Percentiles rank a stretch among this genome's conserved stretches.
These are phyloP conservation scores for Jacaranda copaia DNA, from an alignment of 257 asterid species.

Conservation along the genomic window DNA sequence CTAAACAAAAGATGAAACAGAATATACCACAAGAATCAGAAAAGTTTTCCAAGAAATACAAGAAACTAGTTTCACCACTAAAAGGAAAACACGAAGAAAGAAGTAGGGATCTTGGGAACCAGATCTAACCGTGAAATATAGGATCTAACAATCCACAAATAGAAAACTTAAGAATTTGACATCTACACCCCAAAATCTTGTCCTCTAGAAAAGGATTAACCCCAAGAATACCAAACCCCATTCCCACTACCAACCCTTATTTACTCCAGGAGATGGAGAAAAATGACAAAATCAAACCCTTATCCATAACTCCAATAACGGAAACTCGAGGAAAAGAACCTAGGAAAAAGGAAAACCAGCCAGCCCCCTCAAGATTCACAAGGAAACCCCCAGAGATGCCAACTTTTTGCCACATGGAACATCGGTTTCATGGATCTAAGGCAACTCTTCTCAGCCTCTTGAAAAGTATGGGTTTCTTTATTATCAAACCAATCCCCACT, in stretches of 20 bases:
- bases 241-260: constrained; percentile 57
- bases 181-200: constrained; percentile 38
- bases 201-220: constrained; percentile 37
- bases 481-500: constrained; percentile 29
- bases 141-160: constrained; percentile 47
- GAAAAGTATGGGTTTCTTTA: constrained; percentile 35
- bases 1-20: constrained; percentile 29
- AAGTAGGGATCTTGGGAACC: constrained; percentile 27
- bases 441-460: constrained; percentile 65
- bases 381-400: constrained; percentile 53
- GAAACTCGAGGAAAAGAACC: constrained; percentile 50
- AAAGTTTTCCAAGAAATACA: constrained; percentile 31
- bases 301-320: constrained; percentile 48
- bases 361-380: constrained; percentile 61
- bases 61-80: constrained; percentile 33
- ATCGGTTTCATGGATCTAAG: constrained; percentile 79
- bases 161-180: constrained; percentile 30
- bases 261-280: constrained; percentile 41
- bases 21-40: constrained; percentile 39
- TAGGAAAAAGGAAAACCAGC: constrained; percentile 42
- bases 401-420: constrained; percentile 70
- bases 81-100: background rate
- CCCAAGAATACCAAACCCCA: constrained; percentile 44
- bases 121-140: constrained; percentile 49
- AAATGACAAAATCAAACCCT: constrained; percentile 55